Base-by-base conservation (phyloP, 2,329 filamentous ascomycete genomes). In the Metarhizium anisopliae region DNA sequence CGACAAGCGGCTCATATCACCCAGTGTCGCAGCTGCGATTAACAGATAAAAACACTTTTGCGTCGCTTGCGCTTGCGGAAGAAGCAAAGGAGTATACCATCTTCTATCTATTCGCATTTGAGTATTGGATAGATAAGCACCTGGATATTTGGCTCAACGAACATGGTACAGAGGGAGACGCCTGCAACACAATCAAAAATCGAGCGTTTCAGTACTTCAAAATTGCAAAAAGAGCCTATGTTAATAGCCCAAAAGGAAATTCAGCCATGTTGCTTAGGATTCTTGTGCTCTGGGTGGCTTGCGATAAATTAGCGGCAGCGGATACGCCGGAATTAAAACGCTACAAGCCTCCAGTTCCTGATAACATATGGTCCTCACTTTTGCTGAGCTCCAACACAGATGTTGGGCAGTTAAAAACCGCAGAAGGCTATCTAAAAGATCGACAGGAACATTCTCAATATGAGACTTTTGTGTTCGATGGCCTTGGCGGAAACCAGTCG, bases 221-320 rank as follows among this genome's bases (percentile, higher is more conserved):
- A 0, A 14, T 47, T 3, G 72, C 72, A 0, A 45, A 32, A 0
- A 0, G 1, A 0, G 8, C 38, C 0, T 83, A 83, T 47, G 2
- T 54, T 0, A 58, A 52, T 0, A 71, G 74, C 6, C 75, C 81
- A 0, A 73, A 78, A 54, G 67, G 65, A 1, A 59, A 69, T 0
- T 86, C 83, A 0, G 51, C 75, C 2, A 83, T 83, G 76, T 58
- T 81, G 1, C 68, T 86, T 0, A 81, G 76, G 0, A 59, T 79
- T 0, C 59, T 83, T 2, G 80, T 84, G 54, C 62, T 86, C 0
- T 86, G 83, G 83, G 63, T 81, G 6, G 78, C 77, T 0, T 74
- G 77, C 36, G 83, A 86, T 58, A 75, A 68, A 53, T 69, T 70
- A 4, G 76, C 75, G 1, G 68, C 72, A 2, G n/a, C 43, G 0